These are phyloP conservation scores for Penicillium vulpinum DNA, from an alignment of 2,329 filamentous ascomycete species.

Conservation along the genomic window DNA sequence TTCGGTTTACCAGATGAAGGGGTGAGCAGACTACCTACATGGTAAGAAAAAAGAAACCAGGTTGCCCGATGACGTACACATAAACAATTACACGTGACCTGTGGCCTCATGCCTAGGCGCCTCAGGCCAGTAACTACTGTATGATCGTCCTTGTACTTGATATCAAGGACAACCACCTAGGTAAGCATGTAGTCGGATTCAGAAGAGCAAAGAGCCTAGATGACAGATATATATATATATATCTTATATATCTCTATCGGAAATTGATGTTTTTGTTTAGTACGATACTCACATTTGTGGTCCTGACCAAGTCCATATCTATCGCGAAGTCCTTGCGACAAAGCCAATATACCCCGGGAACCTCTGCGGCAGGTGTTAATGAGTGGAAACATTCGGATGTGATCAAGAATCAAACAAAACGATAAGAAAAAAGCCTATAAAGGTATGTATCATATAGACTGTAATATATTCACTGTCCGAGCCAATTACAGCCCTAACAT, in stretches of 20 bases:
- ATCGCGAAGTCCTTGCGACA: too few species aligned
- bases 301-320: neutral
- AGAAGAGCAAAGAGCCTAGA: too few species aligned
- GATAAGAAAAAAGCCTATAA: neutral
- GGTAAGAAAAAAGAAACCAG: conserved; percentile 1
- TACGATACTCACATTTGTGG: neutral
- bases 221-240: too few species aligned
- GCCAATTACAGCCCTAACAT: conserved; percentile 9
- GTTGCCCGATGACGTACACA: conserved; percentile 6
- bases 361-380: neutral
- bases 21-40: neutral
- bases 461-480: conserved; percentile 12
- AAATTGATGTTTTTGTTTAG: neutral
- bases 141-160: neutral
- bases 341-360: neutral
- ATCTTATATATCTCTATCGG: neutral
- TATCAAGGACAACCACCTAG: neutral
- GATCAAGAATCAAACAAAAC: neutral
- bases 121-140: neutral
- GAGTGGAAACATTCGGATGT: neutral
- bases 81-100: conserved; percentile 5
- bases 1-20: neutral
- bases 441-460: neutral
- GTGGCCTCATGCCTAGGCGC: neutral
- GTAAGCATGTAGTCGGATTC: too few species aligned